Base-by-base conservation (phyloP, 306 rosid species). In the Vigna unguiculata region DNA sequence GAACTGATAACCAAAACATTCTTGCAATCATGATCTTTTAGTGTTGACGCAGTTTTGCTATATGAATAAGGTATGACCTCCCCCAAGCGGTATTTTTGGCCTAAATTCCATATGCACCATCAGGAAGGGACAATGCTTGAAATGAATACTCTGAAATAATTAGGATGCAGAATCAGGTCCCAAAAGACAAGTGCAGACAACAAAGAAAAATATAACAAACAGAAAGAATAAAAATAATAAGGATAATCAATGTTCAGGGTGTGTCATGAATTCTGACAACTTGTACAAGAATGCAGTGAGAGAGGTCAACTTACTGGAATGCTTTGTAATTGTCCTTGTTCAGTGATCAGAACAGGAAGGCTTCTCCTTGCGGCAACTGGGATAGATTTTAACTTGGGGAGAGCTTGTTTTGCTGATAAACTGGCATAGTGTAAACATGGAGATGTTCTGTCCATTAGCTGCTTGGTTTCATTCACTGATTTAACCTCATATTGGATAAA, bases 321-420 rank as follows among this genome's bases (percentile, higher is more conserved):
- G 91, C 96, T 78, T 75, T 87, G 78, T 72, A 91, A 62, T 49
- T 76, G 88, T 72, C 96, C 93, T 79, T 88, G 83, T 40, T 53
- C 83, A 83, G 83, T 89, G 75, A 88, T 88, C 72, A 95, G 78
- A 78, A 92, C 93, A 45, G 97, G 97, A 38, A 95, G 71, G 83
- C 93, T 77, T 87, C 90, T 91, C 80, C 99, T 89, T 74, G 99
- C 97, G 67, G 96, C 93, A 82, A 76, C 89, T 28, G 97, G 99
- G 40, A 91, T 84, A 58, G 85, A 82, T 80, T 89, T 90, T 79
- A 95, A 78, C 67, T 82, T 72, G 59, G 0, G 62, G 46, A 88
- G 81, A 57, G 96, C 98, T 38, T 82, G 84, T 84, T 83, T 82
- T 14, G 99, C 97, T 15, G 93, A 89, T 25, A 59, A 16, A 65